A percentile compares a stretch with the other conserved stretches of the same genome.
These are phyloP conservation scores for Atkinsonella texensis DNA, from an alignment of 2,329 filamentous ascomycete species.

Conservation along the genomic window DNA sequence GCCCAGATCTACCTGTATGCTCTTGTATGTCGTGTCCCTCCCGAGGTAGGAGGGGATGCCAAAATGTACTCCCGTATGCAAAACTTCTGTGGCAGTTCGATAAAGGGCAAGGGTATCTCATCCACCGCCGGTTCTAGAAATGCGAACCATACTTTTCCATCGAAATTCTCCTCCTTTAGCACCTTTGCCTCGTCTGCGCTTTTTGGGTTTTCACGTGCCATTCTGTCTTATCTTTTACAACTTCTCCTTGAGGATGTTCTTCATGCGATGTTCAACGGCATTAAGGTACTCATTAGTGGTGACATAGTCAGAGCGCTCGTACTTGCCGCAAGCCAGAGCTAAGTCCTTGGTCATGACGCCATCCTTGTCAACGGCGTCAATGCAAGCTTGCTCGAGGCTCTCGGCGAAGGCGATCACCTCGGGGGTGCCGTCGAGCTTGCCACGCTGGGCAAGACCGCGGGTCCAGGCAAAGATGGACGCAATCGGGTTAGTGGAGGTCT, in stretches of 20 bases:
- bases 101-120: not conserved
- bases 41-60: not conserved
- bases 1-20: not conserved
- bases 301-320: slow-evolving; percentile 71
- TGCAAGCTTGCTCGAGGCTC: slow-evolving; percentile 80
- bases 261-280: slow-evolving; percentile 84
- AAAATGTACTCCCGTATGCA: not conserved
- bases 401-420: slow-evolving; percentile 87
- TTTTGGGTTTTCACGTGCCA: not conserved
- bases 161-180: not conserved
- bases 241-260: slow-evolving; percentile 67
- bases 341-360: slow-evolving; percentile 99
- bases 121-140: not conserved
- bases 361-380: slow-evolving; percentile 87
- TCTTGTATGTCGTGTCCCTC: not conserved
- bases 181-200: not conserved
- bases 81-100: not conserved
- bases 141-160: too few species aligned
- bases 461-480: slow-evolving; percentile 99
- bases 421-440: slow-evolving; percentile 84
- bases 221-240: slow-evolving; percentile 41
- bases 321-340: slow-evolving; percentile 87
- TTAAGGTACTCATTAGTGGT: slow-evolving; percentile 86
- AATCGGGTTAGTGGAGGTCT: slow-evolving; percentile 97
- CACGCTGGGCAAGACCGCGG: slow-evolving; percentile 82